phyloP scores from a whole-genome alignment of 306 rosid species.

The Dalbergia cochinchinensis region DNA sequence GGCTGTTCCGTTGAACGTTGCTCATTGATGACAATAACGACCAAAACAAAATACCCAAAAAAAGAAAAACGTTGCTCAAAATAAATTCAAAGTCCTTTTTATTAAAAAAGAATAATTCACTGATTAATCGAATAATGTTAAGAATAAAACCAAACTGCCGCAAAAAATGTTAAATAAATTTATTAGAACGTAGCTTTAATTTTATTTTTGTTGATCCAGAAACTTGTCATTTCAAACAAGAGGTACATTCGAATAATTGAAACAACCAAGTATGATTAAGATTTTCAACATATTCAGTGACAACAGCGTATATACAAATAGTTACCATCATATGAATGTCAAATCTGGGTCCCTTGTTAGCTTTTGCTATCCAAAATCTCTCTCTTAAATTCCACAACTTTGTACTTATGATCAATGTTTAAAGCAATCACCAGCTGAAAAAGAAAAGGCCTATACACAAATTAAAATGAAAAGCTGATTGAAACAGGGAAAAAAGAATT shows the following conservation, averaged over 20 bases:
- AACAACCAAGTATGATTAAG: not conserved
- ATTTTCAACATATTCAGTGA: not conserved
- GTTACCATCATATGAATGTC: constrained; percentile 1
- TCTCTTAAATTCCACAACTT: not conserved
- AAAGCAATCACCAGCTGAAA: constrained; percentile 7
- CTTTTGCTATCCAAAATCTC: not conserved
- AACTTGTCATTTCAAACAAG: not conserved
- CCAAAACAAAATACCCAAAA: no score
- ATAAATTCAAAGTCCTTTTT: no score
- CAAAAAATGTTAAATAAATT: not conserved
- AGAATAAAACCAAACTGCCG: not conserved
- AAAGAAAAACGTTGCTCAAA: not conserved
- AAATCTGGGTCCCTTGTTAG: not conserved
- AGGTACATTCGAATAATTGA: not conserved
- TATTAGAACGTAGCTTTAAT: not conserved
- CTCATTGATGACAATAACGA: not conserved
- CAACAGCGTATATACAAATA: not conserved
- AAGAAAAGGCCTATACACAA: not conserved
- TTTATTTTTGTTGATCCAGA: not conserved
- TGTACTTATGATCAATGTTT: not conserved
- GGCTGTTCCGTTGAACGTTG: not conserved
- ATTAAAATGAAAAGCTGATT: constrained; percentile 17
- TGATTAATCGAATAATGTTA: not conserved
- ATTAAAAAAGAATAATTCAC: not conserved
- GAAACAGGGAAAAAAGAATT: constrained; percentile 7